phyloP scores from a whole-genome alignment of 805 yeast genomes.

The Candida insectorum region DNA sequence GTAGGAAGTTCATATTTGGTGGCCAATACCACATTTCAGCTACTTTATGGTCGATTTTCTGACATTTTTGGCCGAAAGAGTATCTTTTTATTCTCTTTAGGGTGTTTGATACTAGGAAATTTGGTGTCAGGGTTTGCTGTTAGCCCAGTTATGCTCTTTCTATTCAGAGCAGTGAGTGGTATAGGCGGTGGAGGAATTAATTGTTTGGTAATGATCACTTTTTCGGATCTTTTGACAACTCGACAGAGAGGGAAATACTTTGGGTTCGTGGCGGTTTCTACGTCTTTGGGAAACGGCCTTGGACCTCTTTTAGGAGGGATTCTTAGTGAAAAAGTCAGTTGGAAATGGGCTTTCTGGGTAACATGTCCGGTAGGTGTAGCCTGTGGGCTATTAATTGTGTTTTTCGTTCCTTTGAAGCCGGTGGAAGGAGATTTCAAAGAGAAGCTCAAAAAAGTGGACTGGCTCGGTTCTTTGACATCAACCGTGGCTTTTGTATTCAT shows the following conservation, averaged over 20 bases:
- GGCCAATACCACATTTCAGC: conserved; percentile 72
- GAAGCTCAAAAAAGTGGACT: conserved; percentile 48
- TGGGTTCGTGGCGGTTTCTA: conserved; percentile 48
- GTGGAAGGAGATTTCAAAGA: conserved; percentile 26
- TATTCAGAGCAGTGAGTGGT: conserved; percentile 55
- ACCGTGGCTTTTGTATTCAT: conserved; percentile 47
- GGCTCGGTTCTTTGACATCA: conserved; percentile 46
- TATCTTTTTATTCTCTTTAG: conserved; percentile 42
- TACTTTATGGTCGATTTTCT: conserved; percentile 65
- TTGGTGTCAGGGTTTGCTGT: conserved; percentile 39
- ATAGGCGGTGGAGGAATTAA: conserved; percentile 60
- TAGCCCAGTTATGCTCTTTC: conserved; percentile 41
- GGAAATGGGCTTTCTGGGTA: conserved; percentile 12
- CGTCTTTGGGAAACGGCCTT: conserved; percentile 47
- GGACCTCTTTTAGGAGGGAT: conserved; percentile 45
- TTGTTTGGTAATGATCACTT: conserved; percentile 49
- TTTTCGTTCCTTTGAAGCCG: conserved; percentile 14
- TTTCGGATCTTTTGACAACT: conserved; percentile 54
- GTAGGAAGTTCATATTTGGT: conserved; percentile 68
- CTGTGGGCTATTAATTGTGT: conserved; percentile 6
- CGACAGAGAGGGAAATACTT: conserved; percentile 52
- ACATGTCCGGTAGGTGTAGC: conserved; percentile 9
- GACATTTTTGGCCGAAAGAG: conserved; percentile 60
- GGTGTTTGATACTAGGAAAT: conserved; percentile 44
- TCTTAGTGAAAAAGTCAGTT: conserved; percentile 7